Conservation (phyloP, 495 filamentous ascomycete species). For the Penicillium crystallinum region DNA sequence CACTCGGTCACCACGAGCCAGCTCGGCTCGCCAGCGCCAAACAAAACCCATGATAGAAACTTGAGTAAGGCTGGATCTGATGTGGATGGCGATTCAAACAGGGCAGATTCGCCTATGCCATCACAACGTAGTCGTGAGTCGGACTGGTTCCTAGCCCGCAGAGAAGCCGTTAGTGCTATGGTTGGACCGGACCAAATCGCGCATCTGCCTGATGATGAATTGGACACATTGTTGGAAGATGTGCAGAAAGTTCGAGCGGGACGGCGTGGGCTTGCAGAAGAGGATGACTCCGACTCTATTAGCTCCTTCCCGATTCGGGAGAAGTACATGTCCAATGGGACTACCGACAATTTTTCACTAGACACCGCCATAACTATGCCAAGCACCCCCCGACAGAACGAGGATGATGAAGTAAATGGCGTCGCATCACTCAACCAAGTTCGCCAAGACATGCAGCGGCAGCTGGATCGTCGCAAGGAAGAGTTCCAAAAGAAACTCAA, state of each 20-base stretch:
- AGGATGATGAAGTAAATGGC: conserved; percentile 56
- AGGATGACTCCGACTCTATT: conserved; percentile 86
- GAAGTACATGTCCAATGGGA: conserved; percentile 95
- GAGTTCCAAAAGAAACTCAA: conserved; percentile 79
- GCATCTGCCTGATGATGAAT: conserved; percentile 84
- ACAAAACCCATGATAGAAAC: conserved; percentile 69
- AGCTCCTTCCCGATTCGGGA: conserved; percentile 85
- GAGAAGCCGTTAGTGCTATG: conserved; percentile 86
- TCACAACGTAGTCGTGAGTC: conserved; percentile 66
- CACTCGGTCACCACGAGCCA: conserved; percentile 84
- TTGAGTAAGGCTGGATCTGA: conserved; percentile 70
- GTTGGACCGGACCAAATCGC: conserved; percentile 88
- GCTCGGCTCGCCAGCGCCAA: conserved; percentile 63
- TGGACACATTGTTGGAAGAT: conserved; percentile 93
- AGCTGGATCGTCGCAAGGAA: conserved; percentile 78
- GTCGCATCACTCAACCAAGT: conserved; percentile 69
- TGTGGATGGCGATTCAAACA: conserved; percentile 61
- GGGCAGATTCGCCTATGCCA: conserved; percentile 76
- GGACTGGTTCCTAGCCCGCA: conserved; percentile 92
- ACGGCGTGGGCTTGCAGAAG: conserved; percentile 67
- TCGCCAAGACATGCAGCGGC: conserved; percentile 80
- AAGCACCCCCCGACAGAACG: conserved; percentile 73
- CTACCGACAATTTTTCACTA: conserved; percentile 92
- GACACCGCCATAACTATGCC: conserved; percentile 93
- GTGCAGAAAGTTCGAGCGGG: conserved; percentile 82